A percentile compares a stretch with the other conserved stretches of the same genome.
Evolutionary conservation across 768 basidiomycete species (phyloP).

Genomic region (Suillus cothurnatus): DNA sequence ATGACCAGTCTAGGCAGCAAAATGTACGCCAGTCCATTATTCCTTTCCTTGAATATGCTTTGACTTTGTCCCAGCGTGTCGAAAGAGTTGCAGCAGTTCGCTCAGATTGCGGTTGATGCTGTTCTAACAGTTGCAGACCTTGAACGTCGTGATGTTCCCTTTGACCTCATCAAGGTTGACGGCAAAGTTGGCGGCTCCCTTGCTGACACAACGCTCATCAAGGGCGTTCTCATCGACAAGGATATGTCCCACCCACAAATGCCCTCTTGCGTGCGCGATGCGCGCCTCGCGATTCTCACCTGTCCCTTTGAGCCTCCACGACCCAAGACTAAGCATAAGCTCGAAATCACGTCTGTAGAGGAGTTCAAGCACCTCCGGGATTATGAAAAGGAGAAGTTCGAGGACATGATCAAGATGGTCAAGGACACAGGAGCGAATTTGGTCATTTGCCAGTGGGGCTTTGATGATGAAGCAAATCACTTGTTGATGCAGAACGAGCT

Average conservation of each 20-base stretch:
- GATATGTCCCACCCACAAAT: conserved; percentile 99
- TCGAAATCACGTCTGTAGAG: conserved; percentile 95
- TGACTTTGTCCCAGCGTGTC: conserved; percentile 71
- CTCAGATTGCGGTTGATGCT: conserved; percentile 97
- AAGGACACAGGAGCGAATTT: conserved; percentile 97
- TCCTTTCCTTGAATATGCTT: neutral
- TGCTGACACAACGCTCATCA: conserved; percentile 92
- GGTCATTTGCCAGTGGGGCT: conserved; percentile 99
- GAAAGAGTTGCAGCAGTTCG: conserved; percentile 93
- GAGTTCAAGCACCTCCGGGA: conserved; percentile 94
- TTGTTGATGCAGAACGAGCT: conserved; percentile 96
- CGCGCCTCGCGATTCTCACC: conserved; percentile 93
- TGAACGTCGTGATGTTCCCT: conserved; percentile 91
- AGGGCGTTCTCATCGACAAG: conserved; percentile 98
- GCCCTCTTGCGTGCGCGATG: conserved; percentile 87
- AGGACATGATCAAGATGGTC: conserved; percentile 94
- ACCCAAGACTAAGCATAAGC: conserved; percentile 98
- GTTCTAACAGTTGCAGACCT: conserved; percentile 95
- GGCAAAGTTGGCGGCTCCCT: conserved; percentile 98
- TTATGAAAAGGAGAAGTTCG: conserved; percentile 96
- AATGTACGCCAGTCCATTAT: conserved; percentile 63
- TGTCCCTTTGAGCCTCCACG: conserved; percentile 99
- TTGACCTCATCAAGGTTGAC: conserved; percentile 98
- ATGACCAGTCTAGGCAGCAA: conserved; percentile 98
- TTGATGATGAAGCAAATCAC: conserved; percentile 99